Conservation (phyloP, 495 filamentous ascomycete genomes). For the Podospora tetraspora region DNA sequence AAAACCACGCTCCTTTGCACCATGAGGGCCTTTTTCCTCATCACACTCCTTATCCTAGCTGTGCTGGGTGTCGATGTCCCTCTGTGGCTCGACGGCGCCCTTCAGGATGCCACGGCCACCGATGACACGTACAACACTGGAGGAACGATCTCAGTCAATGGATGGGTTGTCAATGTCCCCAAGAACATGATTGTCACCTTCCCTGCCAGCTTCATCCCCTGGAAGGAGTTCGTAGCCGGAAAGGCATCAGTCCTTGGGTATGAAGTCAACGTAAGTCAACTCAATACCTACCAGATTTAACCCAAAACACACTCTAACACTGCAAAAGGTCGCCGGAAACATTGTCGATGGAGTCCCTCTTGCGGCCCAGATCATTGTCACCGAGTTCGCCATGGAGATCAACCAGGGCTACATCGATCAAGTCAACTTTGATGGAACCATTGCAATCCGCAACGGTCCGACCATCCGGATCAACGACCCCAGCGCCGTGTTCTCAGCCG, state of each 20-base stretch:
- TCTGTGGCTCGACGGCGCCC: conserved; percentile 12
- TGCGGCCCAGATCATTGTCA: conserved; percentile 34
- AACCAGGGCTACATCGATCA: conserved; percentile 33
- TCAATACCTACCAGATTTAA: background rate
- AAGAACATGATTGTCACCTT: conserved; percentile 41
- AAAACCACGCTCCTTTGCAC: background rate
- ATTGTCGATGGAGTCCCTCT: conserved; percentile 30
- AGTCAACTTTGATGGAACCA: conserved; percentile 27
- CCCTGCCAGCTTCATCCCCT: conserved; percentile 35
- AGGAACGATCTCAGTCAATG: conserved; percentile 34
- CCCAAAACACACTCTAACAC: background rate
- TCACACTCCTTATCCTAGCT: conserved; percentile 6
- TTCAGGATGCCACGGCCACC: conserved; percentile 23
- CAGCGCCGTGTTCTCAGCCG: conserved; percentile 33
- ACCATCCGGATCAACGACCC: conserved; percentile 41
- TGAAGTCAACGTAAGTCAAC: conserved; percentile 28
- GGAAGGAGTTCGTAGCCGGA: conserved; percentile 30
- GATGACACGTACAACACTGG: conserved; percentile 34
- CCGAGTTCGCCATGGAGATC: conserved; percentile 27
- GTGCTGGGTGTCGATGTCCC: conserved; percentile 12
- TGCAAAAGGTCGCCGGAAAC: conserved; percentile 31
- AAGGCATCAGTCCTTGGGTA: conserved; percentile 22
- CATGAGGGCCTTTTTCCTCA: background rate
- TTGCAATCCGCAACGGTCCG: conserved; percentile 34
- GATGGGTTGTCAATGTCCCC: conserved; percentile 36